A percentile compares a stretch with the other conserved stretches of the same genome.
Conservation (phyloP, 306 rosid species). For the Pterocarpus macrocarpus region DNA sequence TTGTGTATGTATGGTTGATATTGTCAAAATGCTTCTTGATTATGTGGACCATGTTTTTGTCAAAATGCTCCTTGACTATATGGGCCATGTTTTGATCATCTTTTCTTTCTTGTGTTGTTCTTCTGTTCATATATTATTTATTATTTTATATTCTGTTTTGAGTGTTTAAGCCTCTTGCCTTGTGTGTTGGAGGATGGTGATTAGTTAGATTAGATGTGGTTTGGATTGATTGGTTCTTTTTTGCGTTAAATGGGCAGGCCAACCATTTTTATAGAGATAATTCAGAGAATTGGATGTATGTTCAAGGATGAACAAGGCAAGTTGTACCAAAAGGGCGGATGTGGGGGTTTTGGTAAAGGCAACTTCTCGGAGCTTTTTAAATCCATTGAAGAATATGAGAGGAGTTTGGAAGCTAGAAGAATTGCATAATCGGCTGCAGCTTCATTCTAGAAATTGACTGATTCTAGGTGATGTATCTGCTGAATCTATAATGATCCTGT, state of each 20-base stretch:
- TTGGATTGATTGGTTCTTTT: conserved; percentile 18
- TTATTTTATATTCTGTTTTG: neutral
- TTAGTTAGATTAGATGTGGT: neutral
- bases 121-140: neutral
- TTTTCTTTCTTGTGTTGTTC: neutral
- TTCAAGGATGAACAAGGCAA: conserved; percentile 79
- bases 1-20: neutral
- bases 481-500: no score
- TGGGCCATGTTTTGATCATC: neutral
- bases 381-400: conserved; percentile 94
- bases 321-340: conserved; percentile 84
- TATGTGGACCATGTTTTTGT: neutral
- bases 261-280: conserved; percentile 89
- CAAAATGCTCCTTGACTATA: no score
- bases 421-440: conserved; percentile 27
- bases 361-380: conserved; percentile 97
- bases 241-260: conserved; percentile 67
- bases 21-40: neutral
- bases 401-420: conserved; percentile 72
- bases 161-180: neutral
- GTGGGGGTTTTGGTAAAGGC: conserved; percentile 98
- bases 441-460: no score
- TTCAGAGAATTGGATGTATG: conserved; percentile 96
- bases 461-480: no score
- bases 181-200: neutral